Conservation (phyloP, 768 basidiomycete genomes). For the Cystofilobasidium bisporidii region DNA sequence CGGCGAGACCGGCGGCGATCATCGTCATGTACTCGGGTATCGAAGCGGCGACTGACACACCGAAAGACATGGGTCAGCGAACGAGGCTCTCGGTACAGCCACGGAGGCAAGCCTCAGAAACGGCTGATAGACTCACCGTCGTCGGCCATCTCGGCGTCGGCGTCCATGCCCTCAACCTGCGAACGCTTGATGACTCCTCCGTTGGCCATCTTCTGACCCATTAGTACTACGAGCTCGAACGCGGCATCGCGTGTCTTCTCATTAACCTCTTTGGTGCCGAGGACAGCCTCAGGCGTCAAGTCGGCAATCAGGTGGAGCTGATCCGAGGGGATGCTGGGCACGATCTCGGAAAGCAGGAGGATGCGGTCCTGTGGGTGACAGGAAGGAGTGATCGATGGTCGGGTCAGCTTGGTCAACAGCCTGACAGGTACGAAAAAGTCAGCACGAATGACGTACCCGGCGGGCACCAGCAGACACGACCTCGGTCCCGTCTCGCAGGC, state of each 20-base stretch:
- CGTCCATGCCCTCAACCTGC: constrained; percentile 57
- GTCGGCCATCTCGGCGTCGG: constrained; percentile 21
- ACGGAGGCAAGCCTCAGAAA: too few species aligned
- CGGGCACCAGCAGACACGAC: constrained; percentile 74
- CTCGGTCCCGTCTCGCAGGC: constrained; percentile 56
- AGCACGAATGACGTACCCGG: constrained; percentile 60
- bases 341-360: constrained; percentile 57
- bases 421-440: too few species aligned
- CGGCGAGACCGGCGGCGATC: constrained; percentile 88
- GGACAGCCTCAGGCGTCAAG: constrained; percentile 82
- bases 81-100: too few species aligned
- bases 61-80: constrained; percentile 26
- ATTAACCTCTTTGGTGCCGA: constrained; percentile 94
- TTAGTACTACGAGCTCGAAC: constrained; percentile 77
- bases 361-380: constrained; percentile 72
- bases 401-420: too few species aligned
- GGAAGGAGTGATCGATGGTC: neutral
- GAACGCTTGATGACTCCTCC: constrained; percentile 73
- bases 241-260: constrained; percentile 81
- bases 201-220: constrained; percentile 82
- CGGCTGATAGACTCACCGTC: constrained; percentile 31
- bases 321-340: constrained; percentile 58
- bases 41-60: constrained; percentile 52
- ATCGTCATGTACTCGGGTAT: constrained; percentile 93
- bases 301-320: constrained; percentile 75